Evolutionary conservation across 257 asterid genomes (phyloP).

Genomic region (Nicotiana noctiflora): DNA sequence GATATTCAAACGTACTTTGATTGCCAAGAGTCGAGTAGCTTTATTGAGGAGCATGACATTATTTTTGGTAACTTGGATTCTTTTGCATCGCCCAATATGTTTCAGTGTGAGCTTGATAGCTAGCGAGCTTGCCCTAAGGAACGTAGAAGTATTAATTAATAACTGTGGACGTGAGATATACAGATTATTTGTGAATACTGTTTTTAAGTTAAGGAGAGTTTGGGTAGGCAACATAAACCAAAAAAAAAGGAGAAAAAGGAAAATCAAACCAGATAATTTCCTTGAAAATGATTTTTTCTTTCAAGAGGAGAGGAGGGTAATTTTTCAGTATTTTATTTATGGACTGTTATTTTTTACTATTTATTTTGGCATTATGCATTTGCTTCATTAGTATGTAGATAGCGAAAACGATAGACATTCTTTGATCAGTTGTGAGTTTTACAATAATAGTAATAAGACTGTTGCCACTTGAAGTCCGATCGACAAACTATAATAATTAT

Average conservation of each 20-base stretch:
- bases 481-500: too few species aligned
- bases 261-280: neutral
- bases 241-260: neutral
- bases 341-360: neutral
- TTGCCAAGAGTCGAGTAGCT: constrained; percentile 58
- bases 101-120: constrained; percentile 54
- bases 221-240: neutral
- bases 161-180: neutral
- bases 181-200: neutral
- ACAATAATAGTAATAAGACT: neutral
- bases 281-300: neutral
- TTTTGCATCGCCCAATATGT: constrained; percentile 42
- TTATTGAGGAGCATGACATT: constrained; percentile 53
- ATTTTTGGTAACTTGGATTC: constrained; percentile 53
- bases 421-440: neutral
- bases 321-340: neutral
- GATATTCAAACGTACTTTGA: constrained; percentile 90
- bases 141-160: neutral
- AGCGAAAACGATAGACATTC: neutral
- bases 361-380: neutral
- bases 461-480: neutral
- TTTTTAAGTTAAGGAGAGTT: neutral
- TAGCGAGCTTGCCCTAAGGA: constrained; percentile 4
- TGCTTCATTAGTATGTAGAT: constrained; percentile 12
- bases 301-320: neutral